Evolutionary conservation across 139 green algal species (phyloP).

Genomic region (Chlamydomonas urium): DNA sequence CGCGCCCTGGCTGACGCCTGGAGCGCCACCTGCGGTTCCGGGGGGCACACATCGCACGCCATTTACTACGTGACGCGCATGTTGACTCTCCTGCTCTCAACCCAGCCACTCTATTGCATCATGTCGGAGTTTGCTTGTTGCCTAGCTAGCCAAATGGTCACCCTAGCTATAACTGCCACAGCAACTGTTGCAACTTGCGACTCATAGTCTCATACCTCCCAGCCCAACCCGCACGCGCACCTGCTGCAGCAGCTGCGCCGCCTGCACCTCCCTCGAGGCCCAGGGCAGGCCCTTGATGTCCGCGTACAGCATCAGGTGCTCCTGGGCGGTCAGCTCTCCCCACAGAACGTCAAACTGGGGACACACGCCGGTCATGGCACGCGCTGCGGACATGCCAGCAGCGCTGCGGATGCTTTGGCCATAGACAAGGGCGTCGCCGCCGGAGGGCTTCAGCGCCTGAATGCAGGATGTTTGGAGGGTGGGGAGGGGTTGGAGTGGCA

Average conservation of each 20-base stretch:
- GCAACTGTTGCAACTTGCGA: too few relatives aligned
- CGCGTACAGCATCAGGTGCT: constrained; percentile 45
- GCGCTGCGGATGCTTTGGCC: constrained; percentile 49
- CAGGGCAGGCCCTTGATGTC: constrained; percentile 38
- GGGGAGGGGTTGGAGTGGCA: too few relatives aligned
- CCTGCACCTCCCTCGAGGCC: neutral
- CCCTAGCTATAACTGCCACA: too few relatives aligned
- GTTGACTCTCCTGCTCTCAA: too few relatives aligned
- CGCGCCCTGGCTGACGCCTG: constrained; percentile 10
- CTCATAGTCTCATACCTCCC: too few relatives aligned
- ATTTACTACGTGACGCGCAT: too few relatives aligned
- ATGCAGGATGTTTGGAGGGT: too few relatives aligned
- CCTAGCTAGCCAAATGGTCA: too few relatives aligned
- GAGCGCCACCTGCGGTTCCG: constrained; percentile 4
- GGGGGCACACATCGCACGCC: too few relatives aligned
- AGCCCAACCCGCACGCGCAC: too few relatives aligned
- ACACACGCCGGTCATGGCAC: constrained; percentile 65
- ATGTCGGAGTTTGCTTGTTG: too few relatives aligned
- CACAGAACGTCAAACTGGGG: constrained; percentile 88
- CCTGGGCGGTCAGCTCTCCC: constrained; percentile 35
- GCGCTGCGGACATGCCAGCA: constrained; percentile 25
- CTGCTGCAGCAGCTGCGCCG: constrained; percentile 26
- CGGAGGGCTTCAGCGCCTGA: constrained; percentile 51
- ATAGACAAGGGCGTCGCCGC: constrained; percentile 69
- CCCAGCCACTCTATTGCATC: too few relatives aligned